Evolutionary conservation across 2,329 filamentous ascomycete genomes (phyloP).

Genomic region (Fusarium floridanum): DNA sequence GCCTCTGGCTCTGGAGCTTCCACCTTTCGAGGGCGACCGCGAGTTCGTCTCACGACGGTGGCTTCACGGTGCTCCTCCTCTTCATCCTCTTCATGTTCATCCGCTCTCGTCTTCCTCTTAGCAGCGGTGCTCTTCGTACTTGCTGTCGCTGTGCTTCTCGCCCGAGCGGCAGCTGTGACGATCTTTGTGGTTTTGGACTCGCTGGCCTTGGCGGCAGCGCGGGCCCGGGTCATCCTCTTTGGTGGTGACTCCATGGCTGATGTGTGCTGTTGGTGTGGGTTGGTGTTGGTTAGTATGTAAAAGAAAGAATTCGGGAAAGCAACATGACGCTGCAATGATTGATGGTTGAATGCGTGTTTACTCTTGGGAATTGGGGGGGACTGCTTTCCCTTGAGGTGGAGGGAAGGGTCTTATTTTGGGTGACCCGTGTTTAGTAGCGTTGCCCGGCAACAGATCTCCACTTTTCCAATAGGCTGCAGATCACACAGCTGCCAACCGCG

Average conservation of each 20-base stretch:
- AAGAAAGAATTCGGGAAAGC: conserved; percentile 32
- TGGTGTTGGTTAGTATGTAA: conserved; percentile 43
- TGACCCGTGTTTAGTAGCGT: conserved; percentile 43
- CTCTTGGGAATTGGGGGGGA: conserved; percentile 1
- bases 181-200: conserved; percentile 60
- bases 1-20: conserved; percentile 42
- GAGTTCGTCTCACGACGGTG: conserved; percentile 54
- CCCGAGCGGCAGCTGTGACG: conserved; percentile 63
- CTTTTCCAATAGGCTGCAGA: conserved; percentile 32
- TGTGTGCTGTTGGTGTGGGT: conserved; percentile 28
- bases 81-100: conserved; percentile 66
- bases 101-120: conserved; percentile 66
- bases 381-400: conserved; percentile 15
- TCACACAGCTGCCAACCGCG: conserved; percentile 32
- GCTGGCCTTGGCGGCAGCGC: conserved; percentile 58
- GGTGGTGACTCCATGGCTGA: conserved; percentile 69
- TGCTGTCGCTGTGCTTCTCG: conserved; percentile 56
- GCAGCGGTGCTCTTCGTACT: conserved; percentile 52
- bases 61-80: conserved; percentile 52
- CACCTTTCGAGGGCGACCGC: conserved; percentile 59
- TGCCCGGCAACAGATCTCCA: conserved; percentile 44
- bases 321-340: conserved; percentile 44
- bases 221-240: conserved; percentile 69
- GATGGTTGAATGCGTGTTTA: conserved; percentile 33
- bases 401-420: conserved; percentile 37